A percentile compares a stretch with the other conserved stretches of the same genome.
Conservation (phyloP, 176 grass and related monocot species). For the Poa pratensis region DNA sequence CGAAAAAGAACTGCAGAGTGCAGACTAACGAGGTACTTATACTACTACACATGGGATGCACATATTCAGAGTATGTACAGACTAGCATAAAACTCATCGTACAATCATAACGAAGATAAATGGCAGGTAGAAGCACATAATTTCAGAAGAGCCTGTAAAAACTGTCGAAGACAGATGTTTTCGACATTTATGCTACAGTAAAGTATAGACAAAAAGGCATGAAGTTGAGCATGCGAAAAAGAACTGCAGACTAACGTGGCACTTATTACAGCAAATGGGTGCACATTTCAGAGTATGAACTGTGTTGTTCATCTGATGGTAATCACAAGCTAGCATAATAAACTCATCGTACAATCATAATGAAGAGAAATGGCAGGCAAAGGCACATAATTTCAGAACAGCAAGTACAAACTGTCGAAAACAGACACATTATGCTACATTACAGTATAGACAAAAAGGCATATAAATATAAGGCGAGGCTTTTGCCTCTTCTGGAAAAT, state of each 20-base stretch:
- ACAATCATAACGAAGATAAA: slow-evolving; percentile 10
- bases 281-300: slow-evolving; percentile 1
- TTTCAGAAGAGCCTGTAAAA: not conserved
- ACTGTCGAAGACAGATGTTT: not conserved
- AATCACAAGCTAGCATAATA: slow-evolving; percentile 6
- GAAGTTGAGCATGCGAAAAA: not conserved
- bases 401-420: not conserved
- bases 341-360: not conserved
- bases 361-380: slow-evolving; percentile 14
- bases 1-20: not conserved
- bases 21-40: not conserved
- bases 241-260: not conserved
- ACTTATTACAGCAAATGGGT: not conserved
- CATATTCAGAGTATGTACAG: not conserved
- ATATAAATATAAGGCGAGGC: not conserved
- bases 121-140: not conserved
- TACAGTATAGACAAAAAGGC: not conserved
- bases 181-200: not conserved
- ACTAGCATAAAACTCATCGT: not conserved
- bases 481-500: not conserved
- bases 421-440: not conserved
- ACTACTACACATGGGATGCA: not conserved
- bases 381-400: slow-evolving; percentile 10
- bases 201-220: not conserved
- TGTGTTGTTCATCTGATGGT: slow-evolving; percentile 16